A percentile compares a stretch with the other conserved stretches of the same genome.
These are phyloP conservation scores for Ogataea populi-albae DNA, from an alignment of 805 yeast genomes.

Conservation along the genomic window DNA sequence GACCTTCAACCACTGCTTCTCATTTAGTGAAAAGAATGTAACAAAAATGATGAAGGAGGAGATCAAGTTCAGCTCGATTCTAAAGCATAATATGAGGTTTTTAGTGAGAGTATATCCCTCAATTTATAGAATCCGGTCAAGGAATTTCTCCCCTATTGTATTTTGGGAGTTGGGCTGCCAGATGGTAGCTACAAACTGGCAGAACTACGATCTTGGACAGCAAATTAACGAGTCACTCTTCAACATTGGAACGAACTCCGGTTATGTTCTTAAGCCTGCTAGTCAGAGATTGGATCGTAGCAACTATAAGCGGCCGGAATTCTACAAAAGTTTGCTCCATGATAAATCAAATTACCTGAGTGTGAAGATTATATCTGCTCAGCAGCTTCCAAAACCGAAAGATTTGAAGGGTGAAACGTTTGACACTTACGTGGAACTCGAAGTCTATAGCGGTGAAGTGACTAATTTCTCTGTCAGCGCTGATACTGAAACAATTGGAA, in stretches of 20 bases:
- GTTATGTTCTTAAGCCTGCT: conserved; percentile 77
- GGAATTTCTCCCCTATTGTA: conserved; percentile 74
- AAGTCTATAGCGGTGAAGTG: conserved; percentile 46
- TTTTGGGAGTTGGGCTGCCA: conserved; percentile 89
- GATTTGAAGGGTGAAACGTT: conserved; percentile 44
- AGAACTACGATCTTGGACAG: conserved; percentile 84
- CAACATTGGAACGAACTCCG: conserved; percentile 53
- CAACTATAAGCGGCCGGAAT: conserved; percentile 18
- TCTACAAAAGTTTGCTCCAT: conserved; percentile 20
- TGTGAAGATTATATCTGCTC: conserved; percentile 70
- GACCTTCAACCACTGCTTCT: conserved; percentile 75
- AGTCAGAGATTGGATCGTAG: conserved; percentile 13
- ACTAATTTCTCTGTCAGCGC: conserved; percentile 13
- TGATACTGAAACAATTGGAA: conserved; percentile 7
- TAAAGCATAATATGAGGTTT: conserved; percentile 73
- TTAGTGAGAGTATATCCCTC: conserved; percentile 89
- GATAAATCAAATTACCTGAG: conserved; percentile 22
- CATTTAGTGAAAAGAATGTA: conserved; percentile 74
- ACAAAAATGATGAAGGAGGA: conserved; percentile 62
- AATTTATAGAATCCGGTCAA: conserved; percentile 67
- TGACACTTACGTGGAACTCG: conserved; percentile 63
- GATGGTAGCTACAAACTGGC: conserved; percentile 98
- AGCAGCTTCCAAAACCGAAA: conserved; percentile 73
- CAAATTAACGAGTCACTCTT: conserved; percentile 85
- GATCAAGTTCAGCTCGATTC: conserved; percentile 50